Percentiles rank a stretch among this genome's conserved stretches.
These are phyloP conservation scores for Malus sieversii DNA, from an alignment of 306 rosid species.

Conservation along the genomic window DNA sequence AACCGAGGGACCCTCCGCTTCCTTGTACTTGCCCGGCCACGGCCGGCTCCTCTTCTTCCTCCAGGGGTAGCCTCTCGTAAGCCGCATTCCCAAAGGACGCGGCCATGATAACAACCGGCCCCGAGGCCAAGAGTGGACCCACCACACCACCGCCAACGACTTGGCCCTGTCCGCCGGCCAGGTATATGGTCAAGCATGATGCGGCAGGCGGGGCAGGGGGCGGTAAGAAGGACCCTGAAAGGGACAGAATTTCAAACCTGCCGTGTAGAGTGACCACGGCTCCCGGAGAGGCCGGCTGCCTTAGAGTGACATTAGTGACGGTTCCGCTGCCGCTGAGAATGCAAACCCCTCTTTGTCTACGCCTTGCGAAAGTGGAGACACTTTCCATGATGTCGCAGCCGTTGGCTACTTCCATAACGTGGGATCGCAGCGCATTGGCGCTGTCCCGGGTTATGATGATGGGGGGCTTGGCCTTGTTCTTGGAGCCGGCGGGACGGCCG, in stretches of 20 bases:
- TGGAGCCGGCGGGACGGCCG: constrained; percentile 83
- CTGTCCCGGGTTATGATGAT: constrained; percentile 85
- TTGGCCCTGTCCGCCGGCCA: constrained; percentile 90
- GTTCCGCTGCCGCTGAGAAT: constrained; percentile 81
- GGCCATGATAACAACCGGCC: constrained; percentile 82
- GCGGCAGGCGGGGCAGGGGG: constrained; percentile 86
- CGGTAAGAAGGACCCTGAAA: constrained; percentile 81
- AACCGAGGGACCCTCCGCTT: constrained; percentile 40
- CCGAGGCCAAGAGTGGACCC: constrained; percentile 69
- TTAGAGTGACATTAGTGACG: constrained; percentile 76
- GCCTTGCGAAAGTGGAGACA: constrained; percentile 55
- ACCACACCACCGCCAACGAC: constrained; percentile 86
- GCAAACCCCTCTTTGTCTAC: constrained; percentile 79
- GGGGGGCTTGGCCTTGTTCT: constrained; percentile 88
- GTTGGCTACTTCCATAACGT: constrained; percentile 74
- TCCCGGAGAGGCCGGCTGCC: constrained; percentile 78
- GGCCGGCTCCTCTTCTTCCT: constrained; percentile 61
- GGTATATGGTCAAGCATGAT: constrained; percentile 65
- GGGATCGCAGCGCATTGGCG: constrained; percentile 87
- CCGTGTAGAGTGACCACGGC: constrained; percentile 84
- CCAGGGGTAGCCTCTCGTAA: constrained; percentile 83
- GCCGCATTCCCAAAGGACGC: constrained; percentile 96
- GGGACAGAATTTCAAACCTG: constrained; percentile 73
- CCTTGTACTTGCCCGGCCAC: constrained; percentile 20
- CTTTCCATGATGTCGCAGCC: constrained; percentile 82